Evolutionary conservation across 1,139 yeast species (phyloP), one percentile per base, ranked within the genome.

Genomic region (Pichia sp.): DNA sequence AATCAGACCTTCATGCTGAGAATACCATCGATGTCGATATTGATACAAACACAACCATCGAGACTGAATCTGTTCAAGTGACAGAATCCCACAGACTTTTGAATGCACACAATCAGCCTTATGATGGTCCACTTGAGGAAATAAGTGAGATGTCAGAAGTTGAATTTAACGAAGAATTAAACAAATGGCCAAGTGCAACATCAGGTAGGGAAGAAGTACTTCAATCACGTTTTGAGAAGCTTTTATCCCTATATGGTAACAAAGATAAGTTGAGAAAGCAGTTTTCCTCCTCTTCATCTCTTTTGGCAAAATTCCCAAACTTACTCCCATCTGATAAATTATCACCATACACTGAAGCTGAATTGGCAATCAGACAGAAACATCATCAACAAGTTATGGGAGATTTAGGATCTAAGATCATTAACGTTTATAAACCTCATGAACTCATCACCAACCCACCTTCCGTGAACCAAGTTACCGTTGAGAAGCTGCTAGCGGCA

Each of bases 401-500:
- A 13, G 62, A 59, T 30, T 61, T 82, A 31, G 97, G 97, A 0
- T 77, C 94, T 2, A 53, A 62, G n/a, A 52, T 85, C 10, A 59
- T 66, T 25, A 66, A 77, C 40, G 76, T 83, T 9, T 85, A 84
- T 55, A 62, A 63, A 37, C 94, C 96, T 17, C 77, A 80, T 52
- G 66, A 70, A 46, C 84, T 83, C 44, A 67, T 79, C 21, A 66
- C 67, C 36, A 58, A 64, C 18, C 95, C 96, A 12, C 65, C 69
- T 23, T 53, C 67, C 22, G 65, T 75, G 18, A 62, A 70, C 22
- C 74, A 81, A 40, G 57, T 83, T 11, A 69, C 91, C 2, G 64
- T 86, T 23, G 65, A 84, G 20, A 76, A 77, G 40, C 68, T 88
- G 37, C 58, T 88, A 60, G 94, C 96, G 5, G 86, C 97, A 0